Base-by-base conservation (phyloP, 2,329 filamentous ascomycete genomes). In the Madurella fahalii region DNA sequence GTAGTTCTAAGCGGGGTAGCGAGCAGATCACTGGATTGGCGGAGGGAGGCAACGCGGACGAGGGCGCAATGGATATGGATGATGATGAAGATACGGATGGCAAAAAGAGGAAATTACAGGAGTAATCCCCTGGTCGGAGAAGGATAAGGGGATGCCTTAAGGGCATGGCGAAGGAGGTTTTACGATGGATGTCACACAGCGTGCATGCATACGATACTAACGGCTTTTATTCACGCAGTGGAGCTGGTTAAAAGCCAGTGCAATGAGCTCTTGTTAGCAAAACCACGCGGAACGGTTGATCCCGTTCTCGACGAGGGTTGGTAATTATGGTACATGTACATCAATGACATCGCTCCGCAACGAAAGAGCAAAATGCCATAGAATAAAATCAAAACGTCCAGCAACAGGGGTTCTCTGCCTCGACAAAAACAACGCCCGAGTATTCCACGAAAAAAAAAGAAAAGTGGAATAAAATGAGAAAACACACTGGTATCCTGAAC, bases 51-150 rank as follows among this genome's bases (percentile, higher is more conserved):
- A 51, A 25, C 8, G 66, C 72, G 18, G 69, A 71, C 1, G 72
- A 75, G 4, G 75, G 77, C 31, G 77, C 79, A 58, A 75, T 83
- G 75, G 81, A 84, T 48, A 63, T 84, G 30, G 82, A 85, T 56
- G 71, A 73, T 32, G 72, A 74, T 45, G 76, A 79, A 1, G 55
- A 57, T 2, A 15, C 46, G 32, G 43, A 17, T 12, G 56, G 53
- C 57, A 77, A 74, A 72, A 81, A 78, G 66, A 37, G 34, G 34
- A 37, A 37, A 9, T 37, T 37, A 4, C 34, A 37, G 34, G 34
- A 37, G 34, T 37, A 37, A 37, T 25, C 7, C 25, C 25, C 25
- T 25, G 25, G 11, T 11, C 4, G 13, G 34, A 37, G 4, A 37
- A 12, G 34, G 11, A 11, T 5, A 37, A 37, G 9, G 34, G 34